Base-by-base conservation (phyloP, 805 yeast genomes). In the Brettanomyces bruxellensis region DNA sequence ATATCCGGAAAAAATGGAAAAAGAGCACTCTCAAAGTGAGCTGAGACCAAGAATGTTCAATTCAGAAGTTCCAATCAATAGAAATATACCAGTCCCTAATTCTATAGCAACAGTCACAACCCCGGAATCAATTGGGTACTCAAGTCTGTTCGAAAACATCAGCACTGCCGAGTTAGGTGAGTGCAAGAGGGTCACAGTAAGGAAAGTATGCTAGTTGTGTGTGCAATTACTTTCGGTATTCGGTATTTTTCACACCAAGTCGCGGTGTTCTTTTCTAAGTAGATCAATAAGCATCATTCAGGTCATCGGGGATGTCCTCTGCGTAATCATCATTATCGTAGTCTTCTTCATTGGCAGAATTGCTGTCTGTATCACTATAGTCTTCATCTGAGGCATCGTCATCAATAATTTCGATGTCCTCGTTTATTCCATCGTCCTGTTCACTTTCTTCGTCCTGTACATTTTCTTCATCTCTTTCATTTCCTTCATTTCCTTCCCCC, bases 391-490 rank as follows among this genome's bases (percentile, higher is more conserved):
- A 37, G 22, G 28, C 24, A 9, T 25, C 41, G 23, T 38, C 44
- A 34, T 38, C 38, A n/a, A 35, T 7, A n/a, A 35, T 35, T n/a
- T 35, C 38, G 13, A 35, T 6, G 38, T 22, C 40, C 24, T 38
- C 40, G 13, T 38, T 18, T 2, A 12, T n/a, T 9, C 38, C 14
- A 4, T 34, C 24, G 9, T 36, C 41, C 23, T 13, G 47, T 3
- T 37, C 40, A 28, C 41, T 50, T 32, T 48, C 59, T 14, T 56
- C 62, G 11, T 43, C 50, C n/a, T 42, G 49, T 6, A 11, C 43
- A 14, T 30, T 46, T 23, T 38, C 45, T 4, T 38, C 18, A 18
- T 18, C 18, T 18, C 18, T 18, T 18, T 2, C 18, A 18, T 18
- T 18, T 18, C 18, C 18, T 18, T 18, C 18, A 18, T 18, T 4